Evolutionary conservation across 1,139 yeast species (phyloP), one percentile per base, ranked within the genome.

Genomic region (Suhomyces anneliseae): DNA sequence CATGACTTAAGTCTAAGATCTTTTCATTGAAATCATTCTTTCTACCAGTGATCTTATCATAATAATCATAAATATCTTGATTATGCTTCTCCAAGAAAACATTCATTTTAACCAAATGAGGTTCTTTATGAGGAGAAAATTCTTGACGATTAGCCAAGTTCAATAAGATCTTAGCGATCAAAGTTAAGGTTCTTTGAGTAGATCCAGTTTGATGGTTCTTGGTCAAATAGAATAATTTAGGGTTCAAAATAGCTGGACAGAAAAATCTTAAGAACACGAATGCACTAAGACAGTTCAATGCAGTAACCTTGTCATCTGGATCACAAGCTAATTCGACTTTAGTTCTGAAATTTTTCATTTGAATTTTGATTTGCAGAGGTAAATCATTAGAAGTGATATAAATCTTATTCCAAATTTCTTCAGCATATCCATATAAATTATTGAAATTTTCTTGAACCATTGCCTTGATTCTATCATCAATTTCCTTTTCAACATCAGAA

Each of bases 221-320:
- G 1, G 90, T 81, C 43, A 93, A 72, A 52, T 85, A 83, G 62
- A 90, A 90, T 40, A 90, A 66, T 58, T 90, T 90, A 0, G 98
- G 98, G 58, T 90, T 90, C 58, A 93, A 70, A 38, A 93, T 80
- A 0, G 96, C 96, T 0, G 98, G 98, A 59, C 97, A 92, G 56
- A 90, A 83, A 62, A 89, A 90, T 51, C 98, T 72, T 52, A 93
- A 69, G 62, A 93, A 93, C 24, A 93, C 70, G 58, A 93, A 87
- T 1, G 96, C 92, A 27, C 95, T 81, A 34, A 92, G 70, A 47
- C 95, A 87, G 58, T 90, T 84, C 47, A 85, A 65, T 1, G 87
- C 76, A 1, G 82, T 74, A 7, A 72, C 72, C 24, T 68, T 68
- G 56, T 82, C 85, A 26, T 71, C 77, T 0, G 86, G 85, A 52